Evolutionary conservation across 176 grass and related monocot species (phyloP), one percentile per base, ranked within the genome.

Genomic region (Rhynchospora tenuis): DNA sequence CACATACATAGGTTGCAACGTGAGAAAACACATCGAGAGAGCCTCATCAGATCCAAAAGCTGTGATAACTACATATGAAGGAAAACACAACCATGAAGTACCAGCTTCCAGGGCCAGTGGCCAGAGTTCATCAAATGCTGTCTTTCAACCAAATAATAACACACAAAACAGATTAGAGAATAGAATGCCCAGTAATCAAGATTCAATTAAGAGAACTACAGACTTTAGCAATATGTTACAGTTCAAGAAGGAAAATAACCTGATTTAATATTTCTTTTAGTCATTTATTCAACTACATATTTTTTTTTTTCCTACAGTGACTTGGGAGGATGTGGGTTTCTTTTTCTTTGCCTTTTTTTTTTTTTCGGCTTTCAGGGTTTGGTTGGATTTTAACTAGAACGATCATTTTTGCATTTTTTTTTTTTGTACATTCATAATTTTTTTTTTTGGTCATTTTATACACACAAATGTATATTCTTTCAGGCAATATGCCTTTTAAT

Each of bases 11-110:
- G 91, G 83, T 46, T 97, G 93, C 70, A 97, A 88, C 83, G 93
- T 97, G 61, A 89, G 93, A 86, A 97, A 97, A 82, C 93, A 97
- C 83, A 97, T 97, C 19, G 93, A 97, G 73, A 88, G 93, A 51
- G 91, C 93, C 55, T 93, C 93, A 0, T 88, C 89, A 26, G 93
- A 97, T 50, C 93, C 91, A 7, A 97, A 89, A 89, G 93, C 93
- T 80, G 93, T 93, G 24, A 88, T 97, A 84, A 97, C 93, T 55
- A 91, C 91, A 38, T 97, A 97, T 65, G 93, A 97, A 83, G 91
- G 93, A 56, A 97, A 97, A 84, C 93, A 97, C 86, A 91, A 97
- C 85, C 93, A 97, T 88, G 91, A 97, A 88, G 83, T 91, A 73
- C 93, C 91, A 0, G 93, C 92, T 86, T 89, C 90, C 83, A 88